Evolutionary conservation across 2,329 filamentous ascomycete genomes (phyloP), one percentile per base, ranked within the genome.

Genomic region (Aquanectria penicillioides): DNA sequence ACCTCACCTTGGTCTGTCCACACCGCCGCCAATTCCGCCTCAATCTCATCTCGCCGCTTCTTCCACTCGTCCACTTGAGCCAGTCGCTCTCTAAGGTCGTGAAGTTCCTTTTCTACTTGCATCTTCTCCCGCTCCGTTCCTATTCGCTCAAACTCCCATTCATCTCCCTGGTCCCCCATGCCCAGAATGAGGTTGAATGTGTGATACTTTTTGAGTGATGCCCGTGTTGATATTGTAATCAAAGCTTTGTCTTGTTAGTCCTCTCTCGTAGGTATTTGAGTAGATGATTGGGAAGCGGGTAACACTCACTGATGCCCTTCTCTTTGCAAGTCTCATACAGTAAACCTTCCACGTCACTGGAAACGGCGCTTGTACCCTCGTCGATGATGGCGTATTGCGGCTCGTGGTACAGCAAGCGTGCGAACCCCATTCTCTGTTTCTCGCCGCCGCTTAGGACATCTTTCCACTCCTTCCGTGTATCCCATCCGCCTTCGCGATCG

Each of bases 391-490:
- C 95, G 73, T 97, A 99, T 59, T 90, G 84, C 13, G 95, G 95
- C 78, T 98, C 94, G 72, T 99, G 95, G 72, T 99, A 99, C 34
- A 98, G 80, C 46, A 99, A 75, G 38, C 95, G 83, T 4, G 96
- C 94, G 69, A 99, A 93, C 0, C 88, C 93, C 86, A 99, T 92
- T 18, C 95, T 84, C 79, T 99, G 95, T 80, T 99, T 99, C 82
- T 99, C 95, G 11, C 95, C 95, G 33, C 95, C 95, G 64, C 90
- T 94, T n/a, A 99, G 83, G 5, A 99, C 93, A 68, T 98, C 94
- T 78, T 98, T 97, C 95, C 95, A 99, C 73, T 97, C 94, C 77
- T 99, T 98, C 55, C 93, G 86, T 5, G 93, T 95, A 72, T 99
- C 93, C 93, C 93, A 98, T 12, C 95, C 95, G 33, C 95, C 95